Evolutionary conservation across 192 early-diverging fungal species (phyloP).

Genomic region (Linnemannia exigua): DNA sequence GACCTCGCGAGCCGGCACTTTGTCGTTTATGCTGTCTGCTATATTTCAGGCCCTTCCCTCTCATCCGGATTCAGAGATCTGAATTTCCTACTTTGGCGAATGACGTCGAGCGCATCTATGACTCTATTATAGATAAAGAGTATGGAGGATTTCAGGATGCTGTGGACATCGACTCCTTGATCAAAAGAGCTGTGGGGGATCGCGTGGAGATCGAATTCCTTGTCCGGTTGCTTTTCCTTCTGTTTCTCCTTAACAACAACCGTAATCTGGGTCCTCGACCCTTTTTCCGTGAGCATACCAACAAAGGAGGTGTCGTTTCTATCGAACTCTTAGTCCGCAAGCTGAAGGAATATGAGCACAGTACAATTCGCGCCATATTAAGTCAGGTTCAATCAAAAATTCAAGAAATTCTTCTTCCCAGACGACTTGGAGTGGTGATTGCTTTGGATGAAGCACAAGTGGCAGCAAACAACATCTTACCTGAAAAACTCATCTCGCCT

Average conservation of each 20-base stretch:
- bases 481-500: conserved; percentile 26
- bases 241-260: too few species aligned
- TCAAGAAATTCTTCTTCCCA: neutral
- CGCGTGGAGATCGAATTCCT: too few species aligned
- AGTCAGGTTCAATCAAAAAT: neutral
- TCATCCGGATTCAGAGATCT: conserved; percentile 20
- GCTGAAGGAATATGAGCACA: conserved; percentile 5
- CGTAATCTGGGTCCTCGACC: too few species aligned
- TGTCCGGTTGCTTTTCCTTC: too few species aligned
- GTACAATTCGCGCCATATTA: conserved; percentile 21
- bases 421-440: too few species aligned
- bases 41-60: neutral
- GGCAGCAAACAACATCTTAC: conserved; percentile 6
- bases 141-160: neutral
- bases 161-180: neutral
- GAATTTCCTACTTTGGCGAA: conserved; percentile 33
- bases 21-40: conserved; percentile 48
- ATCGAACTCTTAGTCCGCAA: conserved; percentile 20
- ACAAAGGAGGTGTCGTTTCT: conserved; percentile 15
- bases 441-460: conserved; percentile 34
- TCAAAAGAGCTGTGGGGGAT: conserved; percentile 22
- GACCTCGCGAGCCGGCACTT: conserved; percentile 39
- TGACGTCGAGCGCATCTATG: conserved; percentile 25
- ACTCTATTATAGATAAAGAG: neutral
- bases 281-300: conserved; percentile 39